Percentiles rank a stretch among this genome's conserved stretches.
Conservation (phyloP, 768 basidiomycete genomes). For the Leccinum fibrillosum region DNA sequence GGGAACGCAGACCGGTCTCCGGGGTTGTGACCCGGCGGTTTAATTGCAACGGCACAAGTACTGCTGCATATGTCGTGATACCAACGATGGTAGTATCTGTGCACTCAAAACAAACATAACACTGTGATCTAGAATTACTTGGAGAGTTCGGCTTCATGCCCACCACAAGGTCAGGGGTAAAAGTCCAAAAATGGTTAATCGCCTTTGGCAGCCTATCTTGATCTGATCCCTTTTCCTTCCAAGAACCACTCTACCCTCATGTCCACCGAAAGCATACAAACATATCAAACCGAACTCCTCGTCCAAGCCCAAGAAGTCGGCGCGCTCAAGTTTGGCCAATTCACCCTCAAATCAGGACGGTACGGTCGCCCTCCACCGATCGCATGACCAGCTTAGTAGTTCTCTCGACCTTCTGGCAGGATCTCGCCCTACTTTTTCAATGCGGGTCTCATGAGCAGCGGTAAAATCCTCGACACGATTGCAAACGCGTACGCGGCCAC, state of each 20-base stretch:
- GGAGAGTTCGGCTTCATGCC: not conserved
- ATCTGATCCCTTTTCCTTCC: not conserved
- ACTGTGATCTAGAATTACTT: not conserved
- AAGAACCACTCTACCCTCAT: constrained; percentile 9
- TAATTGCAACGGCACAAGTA: too few species aligned
- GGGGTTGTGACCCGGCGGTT: too few species aligned
- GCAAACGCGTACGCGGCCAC: constrained; percentile 82
- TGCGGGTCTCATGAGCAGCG: constrained; percentile 82
- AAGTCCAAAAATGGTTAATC: constrained; percentile 8
- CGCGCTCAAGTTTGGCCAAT: constrained; percentile 87
- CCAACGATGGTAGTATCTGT: too few species aligned
- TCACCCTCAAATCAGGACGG: constrained; percentile 95
- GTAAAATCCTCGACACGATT: constrained; percentile 72
- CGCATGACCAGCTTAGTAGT: not conserved
- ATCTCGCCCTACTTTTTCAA: constrained; percentile 98
- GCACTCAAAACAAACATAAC: too few species aligned
- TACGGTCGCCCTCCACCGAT: constrained; percentile 33
- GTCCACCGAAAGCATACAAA: constrained; percentile 32
- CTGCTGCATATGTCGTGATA: too few species aligned
- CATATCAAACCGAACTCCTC: constrained; percentile 65
- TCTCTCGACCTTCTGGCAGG: constrained; percentile 34
- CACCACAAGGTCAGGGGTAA: not conserved
- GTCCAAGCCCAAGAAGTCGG: constrained; percentile 62
- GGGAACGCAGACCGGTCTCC: too few species aligned
- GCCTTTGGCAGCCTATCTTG: not conserved